Conservation (phyloP, 2,329 filamentous ascomycete genomes). For the Arthroderma sp. region DNA sequence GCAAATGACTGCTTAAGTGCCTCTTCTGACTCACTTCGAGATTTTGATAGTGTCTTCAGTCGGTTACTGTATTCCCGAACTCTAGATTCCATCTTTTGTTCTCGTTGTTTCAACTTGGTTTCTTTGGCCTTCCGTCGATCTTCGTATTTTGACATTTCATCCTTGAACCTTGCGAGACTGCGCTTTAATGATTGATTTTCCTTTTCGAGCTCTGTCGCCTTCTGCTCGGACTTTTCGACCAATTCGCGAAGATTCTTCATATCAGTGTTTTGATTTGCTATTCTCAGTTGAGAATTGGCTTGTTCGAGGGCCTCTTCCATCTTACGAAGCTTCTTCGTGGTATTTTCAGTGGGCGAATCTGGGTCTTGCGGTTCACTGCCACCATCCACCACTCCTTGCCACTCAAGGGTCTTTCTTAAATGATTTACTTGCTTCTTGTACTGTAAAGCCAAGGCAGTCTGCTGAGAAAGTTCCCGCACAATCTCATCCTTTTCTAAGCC, state of each 20-base stretch:
- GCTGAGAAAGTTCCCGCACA: constrained; percentile 29
- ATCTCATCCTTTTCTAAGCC: constrained; percentile 27
- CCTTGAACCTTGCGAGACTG: constrained; percentile 27
- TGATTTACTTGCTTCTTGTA: constrained; percentile 31
- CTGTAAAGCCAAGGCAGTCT: constrained; percentile 31
- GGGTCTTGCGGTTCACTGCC: constrained; percentile 16
- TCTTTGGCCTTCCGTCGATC: constrained; percentile 31
- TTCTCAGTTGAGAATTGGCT: constrained; percentile 23
- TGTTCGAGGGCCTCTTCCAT: constrained; percentile 23
- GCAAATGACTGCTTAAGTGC: constrained; percentile 20
- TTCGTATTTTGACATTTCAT: constrained; percentile 30
- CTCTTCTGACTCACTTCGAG: constrained; percentile 26
- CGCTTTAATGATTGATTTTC: constrained; percentile 30
- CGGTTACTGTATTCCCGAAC: constrained; percentile 30
- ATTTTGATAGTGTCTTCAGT: constrained; percentile 21
- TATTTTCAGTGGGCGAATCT: constrained; percentile 10
- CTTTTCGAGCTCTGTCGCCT: constrained; percentile 26
- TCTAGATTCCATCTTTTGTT: constrained; percentile 25
- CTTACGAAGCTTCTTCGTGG: constrained; percentile 18
- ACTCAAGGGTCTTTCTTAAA: constrained; percentile 25
- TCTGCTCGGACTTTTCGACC: constrained; percentile 27
- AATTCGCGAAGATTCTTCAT: constrained; percentile 23
- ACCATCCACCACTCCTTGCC: constrained; percentile 25
- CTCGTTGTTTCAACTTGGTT: constrained; percentile 27
- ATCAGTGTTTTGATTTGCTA: constrained; percentile 20